Evolutionary conservation across 768 basidiomycete genomes (phyloP).

Genomic region (Tulasnella sp.): DNA sequence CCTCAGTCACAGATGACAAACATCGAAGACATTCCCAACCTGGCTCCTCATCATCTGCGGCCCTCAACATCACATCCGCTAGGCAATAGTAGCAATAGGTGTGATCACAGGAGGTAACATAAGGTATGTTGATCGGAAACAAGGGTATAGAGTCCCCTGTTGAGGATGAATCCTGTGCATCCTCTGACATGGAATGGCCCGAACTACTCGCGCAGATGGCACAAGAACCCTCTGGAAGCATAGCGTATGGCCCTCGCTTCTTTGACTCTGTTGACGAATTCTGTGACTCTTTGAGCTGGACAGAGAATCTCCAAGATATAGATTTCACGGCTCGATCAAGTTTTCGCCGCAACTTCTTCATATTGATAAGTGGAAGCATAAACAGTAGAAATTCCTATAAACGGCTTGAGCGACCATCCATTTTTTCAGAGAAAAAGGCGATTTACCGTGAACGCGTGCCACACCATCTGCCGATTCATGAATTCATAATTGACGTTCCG

Average conservation of each 20-base stretch:
- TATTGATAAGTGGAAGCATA: constrained; percentile 70
- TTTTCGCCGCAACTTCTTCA: constrained; percentile 48
- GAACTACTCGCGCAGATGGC: constrained; percentile 81
- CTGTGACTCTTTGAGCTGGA: not conserved
- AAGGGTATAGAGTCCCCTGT: not conserved
- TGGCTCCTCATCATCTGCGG: constrained; percentile 39
- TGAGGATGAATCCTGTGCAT: not conserved
- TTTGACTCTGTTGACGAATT: constrained; percentile 16
- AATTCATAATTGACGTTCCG: constrained; percentile 94
- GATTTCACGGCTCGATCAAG: constrained; percentile 28
- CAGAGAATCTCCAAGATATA: not conserved
- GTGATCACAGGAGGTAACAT: constrained; percentile 72
- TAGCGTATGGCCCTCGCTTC: constrained; percentile 46
- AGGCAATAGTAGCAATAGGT: constrained; percentile 91
- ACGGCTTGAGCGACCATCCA: not conserved
- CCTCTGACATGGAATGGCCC: constrained; percentile 25
- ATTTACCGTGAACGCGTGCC: constrained; percentile 93
- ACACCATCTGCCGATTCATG: constrained; percentile 99
- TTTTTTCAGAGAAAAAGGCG: not conserved
- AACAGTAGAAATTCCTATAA: constrained; percentile 88
- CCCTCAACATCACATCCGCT: constrained; percentile 63
- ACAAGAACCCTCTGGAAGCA: constrained; percentile 63
- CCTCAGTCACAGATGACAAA: constrained; percentile 7
- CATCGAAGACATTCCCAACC: constrained; percentile 83
- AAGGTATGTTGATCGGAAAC: constrained; percentile 64